Evolutionary conservation across 805 yeast genomes (phyloP), one percentile per base, ranked within the genome.

Genomic region (Sungouiella thailandica): DNA sequence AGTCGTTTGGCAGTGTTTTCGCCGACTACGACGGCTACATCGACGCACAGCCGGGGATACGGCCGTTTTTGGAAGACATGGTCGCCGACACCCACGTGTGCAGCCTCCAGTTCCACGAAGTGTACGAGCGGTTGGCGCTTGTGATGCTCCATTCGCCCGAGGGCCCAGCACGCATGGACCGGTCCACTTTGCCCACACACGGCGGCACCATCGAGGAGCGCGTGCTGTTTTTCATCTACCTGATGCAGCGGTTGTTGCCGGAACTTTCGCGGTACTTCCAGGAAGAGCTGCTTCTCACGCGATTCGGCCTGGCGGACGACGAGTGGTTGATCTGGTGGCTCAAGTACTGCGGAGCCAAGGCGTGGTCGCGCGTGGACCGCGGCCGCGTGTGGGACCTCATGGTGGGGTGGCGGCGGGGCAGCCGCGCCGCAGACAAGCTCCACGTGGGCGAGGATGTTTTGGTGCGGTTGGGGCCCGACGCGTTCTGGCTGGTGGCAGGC

Each of bases 261-360:
- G 95, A 85, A 49, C 57, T 89, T 25, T 80, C 84, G 31, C 74
- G 72, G 39, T 84, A 77, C 40, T 75, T 89, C 41, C 78, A 78
- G 24, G 95, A 86, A 49, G 97, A 89, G 47, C 88, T 83, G 39
- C 72, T 83, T 17, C 58, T 83, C 29, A 77, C 77, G 44, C 71
- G 76, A 25, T 68, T 66, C 36, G 71, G 72, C 3, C 49, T 56
- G 47, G 68, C 76, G 39, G 87, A 83, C 42, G 93, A 85, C 46
- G 88, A 81, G 52, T 89, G 97, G 97, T 65, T 88, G 17, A 71
- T 86, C 25, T 89, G 96, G 95, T 89, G 97, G 97, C 66, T 89
- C 43, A 86, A 87, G 53, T 89, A 84, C 71, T 76, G 85, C 51
- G 96, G 96, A 14, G 76, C 93, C 10, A 84, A 84, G 57, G 87